Base-by-base conservation (phyloP, 108 stramenopile species). In the Aurantiochytrium sp. region DNA sequence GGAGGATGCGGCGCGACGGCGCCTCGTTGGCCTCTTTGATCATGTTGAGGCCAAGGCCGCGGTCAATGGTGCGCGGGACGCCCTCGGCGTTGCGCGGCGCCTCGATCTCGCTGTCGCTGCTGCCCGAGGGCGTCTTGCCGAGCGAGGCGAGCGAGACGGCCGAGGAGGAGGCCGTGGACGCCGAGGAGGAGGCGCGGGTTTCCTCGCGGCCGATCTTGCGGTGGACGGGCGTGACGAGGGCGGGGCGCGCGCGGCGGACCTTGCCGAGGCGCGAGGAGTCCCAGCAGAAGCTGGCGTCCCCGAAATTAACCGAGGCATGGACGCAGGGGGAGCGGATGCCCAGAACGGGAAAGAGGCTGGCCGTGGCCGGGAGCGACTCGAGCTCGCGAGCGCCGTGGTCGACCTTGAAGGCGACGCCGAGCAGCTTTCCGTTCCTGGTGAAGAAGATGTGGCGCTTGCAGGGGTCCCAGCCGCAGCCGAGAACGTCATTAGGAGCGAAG, bases 381-480 rank as follows among this genome's bases (percentile, higher is more conserved):
- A 65, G 34, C 59, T 65, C 59, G 27, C 34, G 27, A 19, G 59
- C 27, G 2, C 1, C 45, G n/a, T n/a, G 42, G 19, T 6, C 45
- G 42, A 81, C 24, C 24, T 81, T 81, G 2, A 81, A 41, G n/a
- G 73, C 45, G 1, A 48, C 45, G n/a, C 73, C 45, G 3, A 48
- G 24, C 8, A 81, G 73, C 45, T 81, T 41, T n/a, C 73, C 73
- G 30, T 81, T 81, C 1, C 39, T 6, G 32, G 73, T 81, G 73
- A 81, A 81, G 32, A 81, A 81, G 73, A 81, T 12, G 19, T 48
- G 73, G 3, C 73, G 39, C 73, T 81, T 41, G 73, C 45, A 81
- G 42, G 73, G 73, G 45, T 48, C 73, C 73, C 73, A 81, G 36
- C 73, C 73, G 73, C 73, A 81, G 30, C 73, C 73, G 32, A 81